Evolutionary conservation across 495 filamentous ascomycete species (phyloP).

Genomic region (Aspergillus hancockii): DNA sequence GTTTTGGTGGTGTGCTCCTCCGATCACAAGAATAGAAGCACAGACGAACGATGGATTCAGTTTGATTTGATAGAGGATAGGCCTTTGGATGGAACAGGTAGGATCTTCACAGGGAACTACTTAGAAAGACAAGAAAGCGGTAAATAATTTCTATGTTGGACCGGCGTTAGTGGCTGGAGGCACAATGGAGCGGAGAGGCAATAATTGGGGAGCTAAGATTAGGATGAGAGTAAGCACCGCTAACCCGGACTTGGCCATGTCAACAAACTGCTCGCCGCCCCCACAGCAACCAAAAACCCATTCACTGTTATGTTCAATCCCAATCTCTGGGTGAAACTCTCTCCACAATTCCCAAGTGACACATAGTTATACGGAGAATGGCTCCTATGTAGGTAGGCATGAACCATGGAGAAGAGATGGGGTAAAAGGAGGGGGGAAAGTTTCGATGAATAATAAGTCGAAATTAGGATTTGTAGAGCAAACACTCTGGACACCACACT

Average conservation of each 20-base stretch:
- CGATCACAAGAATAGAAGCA: constrained; percentile 2
- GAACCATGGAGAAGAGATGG: background rate
- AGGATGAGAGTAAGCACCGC: background rate
- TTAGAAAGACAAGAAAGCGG: constrained; percentile 15
- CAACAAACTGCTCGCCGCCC: constrained; percentile 21
- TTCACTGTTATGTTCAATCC: background rate
- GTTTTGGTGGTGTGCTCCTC: background rate
- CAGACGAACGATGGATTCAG: constrained; percentile 4
- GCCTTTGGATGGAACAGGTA: constrained; percentile 14
- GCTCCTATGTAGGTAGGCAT: background rate
- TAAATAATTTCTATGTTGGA: background rate
- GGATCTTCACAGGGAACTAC: constrained; percentile 19
- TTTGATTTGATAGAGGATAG: constrained; percentile 11
- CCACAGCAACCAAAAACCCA: constrained; percentile 22
- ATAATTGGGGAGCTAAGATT: background rate
- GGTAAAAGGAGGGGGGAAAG: background rate
- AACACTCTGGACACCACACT: background rate
- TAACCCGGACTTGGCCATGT: constrained; percentile 17
- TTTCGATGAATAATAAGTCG: background rate
- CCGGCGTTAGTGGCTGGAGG: background rate
- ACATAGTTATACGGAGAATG: background rate
- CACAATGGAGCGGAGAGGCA: background rate
- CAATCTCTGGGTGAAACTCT: background rate
- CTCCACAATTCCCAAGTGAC: background rate
- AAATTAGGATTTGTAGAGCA: background rate